Conservation (phyloP, 805 yeast species). For the Kockiozyma suomiensis region DNA sequence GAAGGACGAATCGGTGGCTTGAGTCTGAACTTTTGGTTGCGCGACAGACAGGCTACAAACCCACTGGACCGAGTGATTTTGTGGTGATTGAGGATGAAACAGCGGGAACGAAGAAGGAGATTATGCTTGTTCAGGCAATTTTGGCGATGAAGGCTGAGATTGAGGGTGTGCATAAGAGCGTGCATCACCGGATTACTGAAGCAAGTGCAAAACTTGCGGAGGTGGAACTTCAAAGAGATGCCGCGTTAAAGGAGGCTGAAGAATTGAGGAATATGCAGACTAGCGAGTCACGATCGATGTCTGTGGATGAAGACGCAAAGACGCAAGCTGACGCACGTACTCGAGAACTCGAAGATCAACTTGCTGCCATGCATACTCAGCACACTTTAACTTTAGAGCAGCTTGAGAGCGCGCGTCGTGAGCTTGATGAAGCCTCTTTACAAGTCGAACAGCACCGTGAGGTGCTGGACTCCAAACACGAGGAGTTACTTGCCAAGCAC, state of each 20-base stretch:
- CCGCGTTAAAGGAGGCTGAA: slow-evolving; percentile 13
- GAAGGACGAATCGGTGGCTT: slow-evolving; percentile 32
- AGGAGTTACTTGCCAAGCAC: slow-evolving; percentile 28
- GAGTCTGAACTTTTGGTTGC: slow-evolving; percentile 35
- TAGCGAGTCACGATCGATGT: background rate
- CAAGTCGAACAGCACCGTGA: slow-evolving; percentile 7
- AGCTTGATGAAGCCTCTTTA: slow-evolving; percentile 1
- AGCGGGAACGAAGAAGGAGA: background rate
- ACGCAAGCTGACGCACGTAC: background rate
- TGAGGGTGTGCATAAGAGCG: slow-evolving; percentile 22
- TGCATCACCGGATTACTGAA: slow-evolving; percentile 19
- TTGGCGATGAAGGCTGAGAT: slow-evolving; percentile 33
- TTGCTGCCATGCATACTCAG: background rate
- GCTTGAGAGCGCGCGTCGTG: slow-evolving; percentile 7
- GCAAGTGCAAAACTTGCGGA: slow-evolving; percentile 22
- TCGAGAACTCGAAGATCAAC: background rate
- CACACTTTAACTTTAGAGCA: background rate
- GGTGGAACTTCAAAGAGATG: slow-evolving; percentile 24
- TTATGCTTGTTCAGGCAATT: slow-evolving; percentile 24
- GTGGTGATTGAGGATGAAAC: background rate
- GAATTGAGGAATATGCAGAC: slow-evolving; percentile 2
- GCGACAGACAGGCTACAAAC: slow-evolving; percentile 32
- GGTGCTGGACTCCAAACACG: slow-evolving; percentile 17
- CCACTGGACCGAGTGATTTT: slow-evolving; percentile 10
- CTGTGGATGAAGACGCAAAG: background rate